Percentiles rank a stretch among this genome's conserved stretches.
These are phyloP conservation scores for Aspergillus fructus DNA, from an alignment of 2,329 filamentous ascomycete species.

Conservation along the genomic window DNA sequence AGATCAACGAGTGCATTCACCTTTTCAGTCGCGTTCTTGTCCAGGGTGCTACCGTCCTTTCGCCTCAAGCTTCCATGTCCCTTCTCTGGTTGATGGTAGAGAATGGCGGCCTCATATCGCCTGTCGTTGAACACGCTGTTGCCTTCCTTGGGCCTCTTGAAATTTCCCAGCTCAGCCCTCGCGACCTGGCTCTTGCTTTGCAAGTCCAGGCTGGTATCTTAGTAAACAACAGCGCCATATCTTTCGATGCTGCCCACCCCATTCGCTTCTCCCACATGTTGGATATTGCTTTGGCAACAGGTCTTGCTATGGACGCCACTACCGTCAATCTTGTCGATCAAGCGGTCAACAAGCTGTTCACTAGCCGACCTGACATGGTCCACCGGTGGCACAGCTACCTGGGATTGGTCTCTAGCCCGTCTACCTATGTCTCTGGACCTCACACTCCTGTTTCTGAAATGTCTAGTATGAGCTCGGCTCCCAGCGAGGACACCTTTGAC, in stretches of 20 bases:
- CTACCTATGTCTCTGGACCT: conserved; percentile 41
- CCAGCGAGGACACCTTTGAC: conserved; percentile 80
- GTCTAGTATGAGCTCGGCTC: conserved; percentile 54
- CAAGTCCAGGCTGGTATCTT: conserved; percentile 58
- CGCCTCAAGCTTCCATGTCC: conserved; percentile 57
- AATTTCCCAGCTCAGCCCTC: conserved; percentile 54
- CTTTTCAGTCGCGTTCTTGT: conserved; percentile 62
- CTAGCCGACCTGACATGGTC: conserved; percentile 46
- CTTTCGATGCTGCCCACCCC: conserved; percentile 56
- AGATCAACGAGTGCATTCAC: conserved; percentile 83
- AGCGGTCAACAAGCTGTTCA: conserved; percentile 54
- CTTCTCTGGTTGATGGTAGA: conserved; percentile 65
- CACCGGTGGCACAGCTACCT: conserved; percentile 60
- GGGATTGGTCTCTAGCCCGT: conserved; percentile 46
- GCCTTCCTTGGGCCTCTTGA: conserved; percentile 60
- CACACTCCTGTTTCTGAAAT: conserved; percentile 48
- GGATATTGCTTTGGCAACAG: conserved; percentile 55
- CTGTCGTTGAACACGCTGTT: conserved; percentile 60
- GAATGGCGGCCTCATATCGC: conserved; percentile 61
- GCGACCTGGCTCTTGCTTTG: conserved; percentile 58
- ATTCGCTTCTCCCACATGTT: conserved; percentile 63
- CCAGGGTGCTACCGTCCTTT: conserved; percentile 51
- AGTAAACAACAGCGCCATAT: conserved; percentile 37
- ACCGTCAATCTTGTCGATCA: conserved; percentile 60
- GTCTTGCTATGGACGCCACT: conserved; percentile 54